Conservation (phyloP, 1,284 basidiomycete genomes). For the Tilletia walkeri region DNA sequence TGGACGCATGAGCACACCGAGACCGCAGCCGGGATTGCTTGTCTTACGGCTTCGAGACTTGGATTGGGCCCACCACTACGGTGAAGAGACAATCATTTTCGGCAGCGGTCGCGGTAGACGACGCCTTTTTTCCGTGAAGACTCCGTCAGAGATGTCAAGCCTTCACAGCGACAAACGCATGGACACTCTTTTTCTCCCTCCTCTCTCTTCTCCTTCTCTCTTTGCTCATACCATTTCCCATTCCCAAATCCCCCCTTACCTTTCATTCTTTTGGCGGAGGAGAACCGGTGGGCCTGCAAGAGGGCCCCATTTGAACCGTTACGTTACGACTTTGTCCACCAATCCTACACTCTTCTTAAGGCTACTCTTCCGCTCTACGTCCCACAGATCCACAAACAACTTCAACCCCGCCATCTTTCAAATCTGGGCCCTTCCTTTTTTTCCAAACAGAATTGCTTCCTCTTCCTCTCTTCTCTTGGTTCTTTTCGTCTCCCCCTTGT, state of each 20-base stretch:
- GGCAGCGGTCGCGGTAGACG: no score
- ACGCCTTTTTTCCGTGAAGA: no score
- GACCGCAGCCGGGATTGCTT: not conserved
- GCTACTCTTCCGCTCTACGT: no score
- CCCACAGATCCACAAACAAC: no score
- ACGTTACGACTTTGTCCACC: no score
- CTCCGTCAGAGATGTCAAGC: no score
- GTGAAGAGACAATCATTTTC: no score
- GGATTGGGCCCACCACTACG: no score
- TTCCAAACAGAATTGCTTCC: not conserved
- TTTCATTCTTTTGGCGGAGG: not conserved
- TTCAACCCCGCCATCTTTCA: not conserved
- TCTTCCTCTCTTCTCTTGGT: not conserved
- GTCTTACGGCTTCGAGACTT: not conserved
- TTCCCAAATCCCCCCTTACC: not conserved
- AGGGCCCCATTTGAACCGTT: no score
- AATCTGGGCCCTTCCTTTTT: not conserved
- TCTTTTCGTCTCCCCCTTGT: not conserved
- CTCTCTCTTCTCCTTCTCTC: constrained; percentile 9
- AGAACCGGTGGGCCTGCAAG: no score
- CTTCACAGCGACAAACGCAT: not conserved
- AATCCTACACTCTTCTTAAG: no score
- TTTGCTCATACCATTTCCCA: not conserved
- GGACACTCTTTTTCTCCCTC: constrained; percentile 26
- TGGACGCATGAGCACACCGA: not conserved